These are phyloP conservation scores for Pseudognaphalium luteoalbum DNA, from an alignment of 129 eudicot species.

Conservation along the genomic window DNA sequence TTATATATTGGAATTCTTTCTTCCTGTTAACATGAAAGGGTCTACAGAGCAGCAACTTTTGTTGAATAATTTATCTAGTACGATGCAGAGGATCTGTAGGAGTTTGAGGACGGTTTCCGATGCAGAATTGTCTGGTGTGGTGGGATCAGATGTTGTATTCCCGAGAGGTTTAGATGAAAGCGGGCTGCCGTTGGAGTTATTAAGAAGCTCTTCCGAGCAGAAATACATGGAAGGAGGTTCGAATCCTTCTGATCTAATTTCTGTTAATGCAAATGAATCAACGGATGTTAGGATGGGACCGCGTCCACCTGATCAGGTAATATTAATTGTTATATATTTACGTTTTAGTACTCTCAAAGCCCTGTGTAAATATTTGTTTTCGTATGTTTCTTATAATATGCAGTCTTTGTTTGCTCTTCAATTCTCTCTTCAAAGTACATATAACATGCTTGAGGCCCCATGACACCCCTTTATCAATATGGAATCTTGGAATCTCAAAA, in stretches of 20 bases:
- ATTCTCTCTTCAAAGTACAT: constrained; percentile 7
- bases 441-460: constrained; percentile 1
- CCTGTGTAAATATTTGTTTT: constrained; percentile 14
- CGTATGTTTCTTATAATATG: constrained; percentile 7
- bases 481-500: constrained; percentile 6
- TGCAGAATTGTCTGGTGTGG: constrained; percentile 45
- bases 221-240: constrained; percentile 28
- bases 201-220: constrained; percentile 35
- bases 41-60: constrained; percentile 66
- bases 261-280: constrained; percentile 36
- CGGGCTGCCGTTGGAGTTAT: constrained; percentile 27
- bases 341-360: neutral
- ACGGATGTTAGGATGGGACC: constrained; percentile 29
- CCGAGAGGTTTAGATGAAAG: constrained; percentile 28
- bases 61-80: constrained; percentile 61
- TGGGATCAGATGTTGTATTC: constrained; percentile 26
- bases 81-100: constrained; percentile 68
- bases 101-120: constrained; percentile 76
- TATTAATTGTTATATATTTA: neutral
- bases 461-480: neutral
- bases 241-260: constrained; percentile 20
- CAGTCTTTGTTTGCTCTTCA: neutral
- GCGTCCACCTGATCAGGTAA: constrained; percentile 55
- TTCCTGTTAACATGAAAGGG: constrained; percentile 59
- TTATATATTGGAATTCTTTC: constrained; percentile 81